Percentiles rank a stretch among this genome's conserved stretches.
phyloP scores from a whole-genome alignment of 2,329 filamentous ascomycete species.

The Fusarium mundagurra region DNA sequence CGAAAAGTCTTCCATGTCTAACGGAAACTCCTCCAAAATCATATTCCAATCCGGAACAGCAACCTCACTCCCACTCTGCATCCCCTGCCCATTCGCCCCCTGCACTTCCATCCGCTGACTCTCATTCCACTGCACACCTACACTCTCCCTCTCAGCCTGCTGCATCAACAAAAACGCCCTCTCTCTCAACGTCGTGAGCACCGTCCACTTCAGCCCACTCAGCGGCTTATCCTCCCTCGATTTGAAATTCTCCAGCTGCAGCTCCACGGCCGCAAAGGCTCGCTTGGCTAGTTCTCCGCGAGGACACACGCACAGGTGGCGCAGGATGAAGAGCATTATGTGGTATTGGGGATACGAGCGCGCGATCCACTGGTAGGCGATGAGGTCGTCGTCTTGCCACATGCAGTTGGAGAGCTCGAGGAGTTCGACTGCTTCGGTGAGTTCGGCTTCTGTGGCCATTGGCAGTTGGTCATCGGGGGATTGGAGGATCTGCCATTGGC shows the following conservation, averaged over 20 bases:
- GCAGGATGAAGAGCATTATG: constrained; percentile 55
- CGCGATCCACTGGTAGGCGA: constrained; percentile 50
- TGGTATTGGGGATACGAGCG: constrained; percentile 56
- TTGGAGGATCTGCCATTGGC: constrained; percentile 46
- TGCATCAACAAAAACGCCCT: constrained; percentile 43
- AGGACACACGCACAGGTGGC: constrained; percentile 54
- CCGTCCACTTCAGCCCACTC: constrained; percentile 44
- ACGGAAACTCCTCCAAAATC: constrained; percentile 44
- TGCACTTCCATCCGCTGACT: background rate
- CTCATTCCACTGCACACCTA: background rate
- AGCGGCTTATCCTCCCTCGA: background rate
- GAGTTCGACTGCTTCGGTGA: constrained; percentile 47
- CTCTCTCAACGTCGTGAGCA: constrained; percentile 45
- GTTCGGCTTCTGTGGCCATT: constrained; percentile 46
- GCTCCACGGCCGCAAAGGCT: constrained; percentile 46
- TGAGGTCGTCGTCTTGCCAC: constrained; percentile 50
- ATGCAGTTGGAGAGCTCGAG: constrained; percentile 46
- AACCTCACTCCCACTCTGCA: constrained; percentile 6
- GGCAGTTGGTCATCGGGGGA: constrained; percentile 26
- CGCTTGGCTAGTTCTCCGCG: constrained; percentile 42
- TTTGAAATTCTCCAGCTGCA: constrained; percentile 14
- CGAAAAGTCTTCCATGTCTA: constrained; percentile 39
- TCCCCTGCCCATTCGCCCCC: background rate
- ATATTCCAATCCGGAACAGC: constrained; percentile 43
- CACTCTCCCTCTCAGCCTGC: background rate